Base-by-base conservation (phyloP, 805 yeast genomes). In the Saturnispora sekii region DNA sequence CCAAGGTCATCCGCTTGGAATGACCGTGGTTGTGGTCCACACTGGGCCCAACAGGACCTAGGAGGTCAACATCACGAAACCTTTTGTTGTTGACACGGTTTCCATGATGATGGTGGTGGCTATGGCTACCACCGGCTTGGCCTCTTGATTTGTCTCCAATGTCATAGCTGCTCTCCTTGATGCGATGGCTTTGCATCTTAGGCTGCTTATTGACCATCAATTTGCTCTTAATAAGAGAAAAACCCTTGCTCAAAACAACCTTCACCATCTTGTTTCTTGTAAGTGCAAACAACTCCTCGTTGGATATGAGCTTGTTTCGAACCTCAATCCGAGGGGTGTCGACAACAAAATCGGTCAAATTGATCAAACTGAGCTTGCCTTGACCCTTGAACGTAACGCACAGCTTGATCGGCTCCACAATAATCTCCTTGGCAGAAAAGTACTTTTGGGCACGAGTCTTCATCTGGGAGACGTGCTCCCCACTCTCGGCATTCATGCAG, bases 351-450 rank as follows among this genome's bases (percentile, higher is more conserved):
- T 81, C 76, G 38, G 87, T 80, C 4, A 90, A 84, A 57, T 88
- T 87, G 30, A 85, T 71, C 40, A 90, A 63, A 51, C 80, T 77
- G 50, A 76, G 69, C 28, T 77, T 70, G 14, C 88, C 85, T 16
- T 77, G 77, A 3, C 94, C 95, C 57, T 79, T 80, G 66, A 85
- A 89, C 45, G 95, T 84, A 14, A 89, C 69, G 42, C 79, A 69
- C 8, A 90, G 43, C 10, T 42, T 43, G 21, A 54, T 40, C 5
- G 58, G 55, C n/a, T 52, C 41, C 14, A 62, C 52, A 17, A 60
- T 59, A 37, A 68, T 53, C 36, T 58, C 53, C 5, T 63, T 56
- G 29, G 71, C 56, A 47, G 74, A 62, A 36, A 66, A 64, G 53
- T 64, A 74, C 41, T 60, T 61, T 11, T 67, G 54, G 0, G 78